Evolutionary conservation across 306 rosid genomes (phyloP).

Genomic region (Quercus agrifolia): DNA sequence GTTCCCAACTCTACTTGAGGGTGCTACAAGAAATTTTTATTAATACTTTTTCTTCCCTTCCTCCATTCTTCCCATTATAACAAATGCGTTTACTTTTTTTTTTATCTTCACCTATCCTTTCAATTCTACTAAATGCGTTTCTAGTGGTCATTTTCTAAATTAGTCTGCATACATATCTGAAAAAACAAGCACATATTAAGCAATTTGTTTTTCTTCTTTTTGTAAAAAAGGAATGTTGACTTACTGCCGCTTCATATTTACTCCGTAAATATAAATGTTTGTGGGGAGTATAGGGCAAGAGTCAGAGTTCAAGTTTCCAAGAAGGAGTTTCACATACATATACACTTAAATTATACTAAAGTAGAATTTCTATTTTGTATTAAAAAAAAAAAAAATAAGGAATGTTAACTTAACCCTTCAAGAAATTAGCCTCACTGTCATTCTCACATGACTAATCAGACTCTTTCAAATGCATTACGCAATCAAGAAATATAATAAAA

Average conservation of each 20-base stretch:
- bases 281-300: accelerated
- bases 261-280: accelerated
- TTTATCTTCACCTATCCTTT: too few relatives aligned
- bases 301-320: accelerated
- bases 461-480: constrained; percentile 27
- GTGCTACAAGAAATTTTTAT: not conserved
- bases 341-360: accelerated
- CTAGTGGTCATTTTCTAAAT: not conserved
- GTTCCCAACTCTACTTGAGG: not conserved
- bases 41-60: too few relatives aligned
- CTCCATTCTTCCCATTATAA: too few relatives aligned
- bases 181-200: too few relatives aligned
- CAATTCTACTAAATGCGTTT: not conserved
- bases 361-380: accelerated
- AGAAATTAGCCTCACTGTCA: too few relatives aligned
- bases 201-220: too few relatives aligned
- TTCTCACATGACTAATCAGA: constrained; percentile 26
- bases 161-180: too few relatives aligned
- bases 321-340: accelerated
- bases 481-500: constrained; percentile 22
- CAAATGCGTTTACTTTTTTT: too few relatives aligned
- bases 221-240: too few relatives aligned
- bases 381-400: too few relatives aligned
- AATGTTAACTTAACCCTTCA: too few relatives aligned
- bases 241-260: accelerated